A percentile compares a stretch with the other conserved stretches of the same genome.
Conservation (phyloP, 2,329 filamentous ascomycete species). For the Alternaria infectoria region DNA sequence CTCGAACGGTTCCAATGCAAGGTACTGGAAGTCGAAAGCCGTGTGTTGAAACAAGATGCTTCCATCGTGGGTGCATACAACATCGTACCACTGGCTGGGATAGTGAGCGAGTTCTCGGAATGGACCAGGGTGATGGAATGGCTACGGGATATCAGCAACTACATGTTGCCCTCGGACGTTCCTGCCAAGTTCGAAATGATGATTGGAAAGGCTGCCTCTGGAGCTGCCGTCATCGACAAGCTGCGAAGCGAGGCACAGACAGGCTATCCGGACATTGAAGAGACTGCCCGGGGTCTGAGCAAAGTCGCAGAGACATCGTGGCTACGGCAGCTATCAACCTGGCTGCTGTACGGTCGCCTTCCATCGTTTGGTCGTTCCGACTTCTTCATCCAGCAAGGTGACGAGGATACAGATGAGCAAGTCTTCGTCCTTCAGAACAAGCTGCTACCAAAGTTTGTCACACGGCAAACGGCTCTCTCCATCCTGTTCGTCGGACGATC, state of each 20-base stretch:
- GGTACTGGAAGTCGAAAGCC: constrained; percentile 81
- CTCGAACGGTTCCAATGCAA: constrained; percentile 82
- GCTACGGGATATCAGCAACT: constrained; percentile 76
- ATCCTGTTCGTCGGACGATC: constrained; percentile 92
- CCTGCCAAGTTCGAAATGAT: constrained; percentile 17
- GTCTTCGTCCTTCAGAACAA: constrained; percentile 44
- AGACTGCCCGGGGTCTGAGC: constrained; percentile 74
- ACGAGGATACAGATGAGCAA: constrained; percentile 41
- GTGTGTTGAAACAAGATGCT: constrained; percentile 77
- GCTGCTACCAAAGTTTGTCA: constrained; percentile 81
- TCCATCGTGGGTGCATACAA: constrained; percentile 87
- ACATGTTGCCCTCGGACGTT: constrained; percentile 62
- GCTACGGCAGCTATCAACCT: constrained; percentile 87
- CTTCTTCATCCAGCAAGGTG: constrained; percentile 73
- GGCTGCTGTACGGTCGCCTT: constrained; percentile 86
- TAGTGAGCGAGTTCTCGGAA: constrained; percentile 83
- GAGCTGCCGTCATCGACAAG: constrained; percentile 77
- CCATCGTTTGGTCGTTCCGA: constrained; percentile 80
- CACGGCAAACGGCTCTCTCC: constrained; percentile 73
- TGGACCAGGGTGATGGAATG: constrained; percentile 88
- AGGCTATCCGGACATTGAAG: constrained; percentile 85
- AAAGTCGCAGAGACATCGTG: constrained; percentile 84
- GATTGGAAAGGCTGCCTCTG: constrained; percentile 59
- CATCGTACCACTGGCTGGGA: constrained; percentile 86
- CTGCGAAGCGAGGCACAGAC: constrained; percentile 80